These are phyloP conservation scores for Phaeosphaeria sp. DNA, from an alignment of 2,329 filamentous ascomycete species.

Conservation along the genomic window DNA sequence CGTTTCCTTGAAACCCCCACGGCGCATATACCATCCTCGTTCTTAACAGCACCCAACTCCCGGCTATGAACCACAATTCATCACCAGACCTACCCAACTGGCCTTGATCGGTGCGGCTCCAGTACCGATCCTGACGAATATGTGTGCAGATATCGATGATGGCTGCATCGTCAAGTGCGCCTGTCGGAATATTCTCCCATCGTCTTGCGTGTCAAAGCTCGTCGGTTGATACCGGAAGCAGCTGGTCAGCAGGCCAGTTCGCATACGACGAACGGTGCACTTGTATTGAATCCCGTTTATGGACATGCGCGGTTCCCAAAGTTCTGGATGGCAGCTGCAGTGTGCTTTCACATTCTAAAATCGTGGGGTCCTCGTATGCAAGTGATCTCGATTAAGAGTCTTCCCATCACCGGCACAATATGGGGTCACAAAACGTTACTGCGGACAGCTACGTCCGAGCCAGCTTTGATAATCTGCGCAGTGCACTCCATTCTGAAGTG, in stretches of 20 bases:
- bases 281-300: neutral
- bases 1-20: slow-evolving; percentile 3
- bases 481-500: neutral
- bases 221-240: slow-evolving; percentile 1
- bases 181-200: neutral
- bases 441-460: neutral
- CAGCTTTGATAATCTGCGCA: neutral
- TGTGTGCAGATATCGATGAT: slow-evolving; percentile 5
- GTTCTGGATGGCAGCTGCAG: neutral
- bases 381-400: neutral
- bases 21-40: neutral
- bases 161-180: slow-evolving; percentile 1
- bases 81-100: neutral
- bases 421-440: neutral
- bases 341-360: neutral
- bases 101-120: neutral
- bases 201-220: neutral
- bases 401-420: neutral
- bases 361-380: neutral
- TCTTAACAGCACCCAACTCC: slow-evolving; percentile 3
- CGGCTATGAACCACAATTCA: neutral
- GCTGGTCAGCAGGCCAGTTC: slow-evolving; percentile 6
- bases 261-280: slow-evolving; percentile 4
- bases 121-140: slow-evolving; percentile 15
- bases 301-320: neutral